Base-by-base conservation (phyloP, 1,139 yeast species). In the Blastobotrys arbuscula region DNA sequence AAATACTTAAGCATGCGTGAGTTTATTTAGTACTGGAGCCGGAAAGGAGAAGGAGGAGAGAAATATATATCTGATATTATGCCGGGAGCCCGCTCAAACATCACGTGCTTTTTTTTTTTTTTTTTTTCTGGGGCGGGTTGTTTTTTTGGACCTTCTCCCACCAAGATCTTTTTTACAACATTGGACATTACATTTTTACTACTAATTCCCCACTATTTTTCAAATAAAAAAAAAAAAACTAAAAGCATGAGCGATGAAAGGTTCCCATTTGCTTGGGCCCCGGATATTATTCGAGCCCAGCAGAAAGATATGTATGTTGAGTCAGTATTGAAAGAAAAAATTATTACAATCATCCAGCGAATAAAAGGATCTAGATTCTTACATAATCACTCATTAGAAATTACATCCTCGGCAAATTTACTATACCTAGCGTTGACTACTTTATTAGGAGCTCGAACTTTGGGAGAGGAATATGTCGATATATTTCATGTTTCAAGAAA, bases 381-480 rank as follows among this genome's bases (percentile, higher is more conserved):
- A 13, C 84, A 84, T 59, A 70, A 76, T 5, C 77, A 82, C 58
- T 79, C 84, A 1, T 75, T 78, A 44, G 88, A 84, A 57, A 72
- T 89, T 23, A 70, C 82, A 0, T 75, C 80, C 0, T 65, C 71
- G 2, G 78, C 85, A 3, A 78, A 82, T 49, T 67, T 82, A 2
- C 47, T 81, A 1, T 89, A 90, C 59, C 70, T 87, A 24, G 70
- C 74, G 1, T 68, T 87, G 35, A 90, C 97, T 0, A 88, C 96
- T 0, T 65, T 84, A 15, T 54, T 79, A 3, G 92, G 94, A 0
- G 79, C 87, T 3, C 73, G 94, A 50, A 90, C 97, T 0, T 69
- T 90, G 31, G 98, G 98, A 0, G 97, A 90, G 63, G 97, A 92
- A 66, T 90, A 90, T 64, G 92, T 90, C 16, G 96, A 90, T 65